Conservation (phyloP, 495 filamentous ascomycete species). For the Hyaloscypha bicolor region DNA sequence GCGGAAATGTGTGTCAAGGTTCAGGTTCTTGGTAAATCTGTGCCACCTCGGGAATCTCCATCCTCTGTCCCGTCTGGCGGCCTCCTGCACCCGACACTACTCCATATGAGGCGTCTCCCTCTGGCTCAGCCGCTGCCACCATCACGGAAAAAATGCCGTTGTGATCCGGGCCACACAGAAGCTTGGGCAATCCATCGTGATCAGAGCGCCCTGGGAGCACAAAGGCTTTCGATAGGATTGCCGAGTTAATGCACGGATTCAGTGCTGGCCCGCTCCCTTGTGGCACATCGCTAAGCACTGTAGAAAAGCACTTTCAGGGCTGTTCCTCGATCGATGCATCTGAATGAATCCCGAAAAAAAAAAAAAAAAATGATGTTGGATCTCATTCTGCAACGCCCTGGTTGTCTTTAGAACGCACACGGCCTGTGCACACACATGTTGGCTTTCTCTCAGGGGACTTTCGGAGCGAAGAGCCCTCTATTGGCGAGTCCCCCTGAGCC, state of each 20-base stretch:
- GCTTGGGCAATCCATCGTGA: neutral
- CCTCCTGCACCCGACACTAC: neutral
- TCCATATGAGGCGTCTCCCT: neutral
- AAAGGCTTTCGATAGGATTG: neutral
- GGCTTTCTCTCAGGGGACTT: too few relatives aligned
- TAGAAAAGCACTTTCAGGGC: neutral
- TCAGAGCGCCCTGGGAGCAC: neutral
- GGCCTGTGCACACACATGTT: neutral
- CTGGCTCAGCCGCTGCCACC: neutral
- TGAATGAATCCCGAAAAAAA: neutral
- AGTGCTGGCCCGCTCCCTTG: neutral
- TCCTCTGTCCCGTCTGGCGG: neutral
- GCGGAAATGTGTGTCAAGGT: neutral
- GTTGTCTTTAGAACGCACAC: neutral
- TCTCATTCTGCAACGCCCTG: neutral
- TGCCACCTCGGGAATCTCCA: neutral
- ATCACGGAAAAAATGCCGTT: neutral
- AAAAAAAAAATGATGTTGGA: neutral
- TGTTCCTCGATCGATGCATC: neutral
- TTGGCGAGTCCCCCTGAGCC: too few relatives aligned
- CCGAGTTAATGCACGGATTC: neutral
- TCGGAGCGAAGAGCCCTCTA: too few relatives aligned
- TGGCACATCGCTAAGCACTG: neutral
- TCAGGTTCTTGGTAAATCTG: neutral
- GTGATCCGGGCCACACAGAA: neutral